phyloP scores from a whole-genome alignment of 768 basidiomycete species.

The Mycena vitilis region DNA sequence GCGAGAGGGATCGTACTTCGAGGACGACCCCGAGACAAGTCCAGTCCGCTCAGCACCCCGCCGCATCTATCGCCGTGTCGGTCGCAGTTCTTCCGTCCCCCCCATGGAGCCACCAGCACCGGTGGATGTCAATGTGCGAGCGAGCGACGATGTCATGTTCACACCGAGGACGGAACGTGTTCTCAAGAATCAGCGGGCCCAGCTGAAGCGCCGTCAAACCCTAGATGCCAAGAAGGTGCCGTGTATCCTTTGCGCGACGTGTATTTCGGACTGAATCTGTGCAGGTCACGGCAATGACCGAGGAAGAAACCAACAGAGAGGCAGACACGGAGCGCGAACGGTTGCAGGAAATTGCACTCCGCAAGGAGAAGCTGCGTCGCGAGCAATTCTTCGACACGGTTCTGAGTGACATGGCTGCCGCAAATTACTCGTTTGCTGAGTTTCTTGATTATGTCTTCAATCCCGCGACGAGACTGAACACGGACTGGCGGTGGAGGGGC shows the following conservation, averaged over 20 bases:
- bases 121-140: not conserved
- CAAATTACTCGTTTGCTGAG: not conserved
- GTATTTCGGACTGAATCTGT: not conserved
- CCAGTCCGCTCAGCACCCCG: not conserved
- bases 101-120: not conserved
- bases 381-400: not conserved
- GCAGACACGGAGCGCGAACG: not conserved
- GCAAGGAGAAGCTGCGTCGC: not conserved
- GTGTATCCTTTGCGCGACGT: not conserved
- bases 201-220: not conserved
- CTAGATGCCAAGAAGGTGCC: not conserved
- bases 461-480: conserved; percentile 2
- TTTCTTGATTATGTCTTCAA: conserved; percentile 20
- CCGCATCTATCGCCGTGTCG: not conserved
- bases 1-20: no score
- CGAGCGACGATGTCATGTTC: not conserved
- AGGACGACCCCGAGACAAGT: no score
- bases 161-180: not conserved
- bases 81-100: not conserved
- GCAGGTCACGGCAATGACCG: not conserved
- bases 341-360: not conserved
- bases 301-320: not conserved
- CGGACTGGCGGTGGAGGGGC: conserved; percentile 13
- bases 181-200: not conserved
- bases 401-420: not conserved